A percentile compares a stretch with the other conserved stretches of the same genome.
These are phyloP conservation scores for Cladosporium sp. DNA, from an alignment of 2,329 filamentous ascomycete species.

Conservation along the genomic window DNA sequence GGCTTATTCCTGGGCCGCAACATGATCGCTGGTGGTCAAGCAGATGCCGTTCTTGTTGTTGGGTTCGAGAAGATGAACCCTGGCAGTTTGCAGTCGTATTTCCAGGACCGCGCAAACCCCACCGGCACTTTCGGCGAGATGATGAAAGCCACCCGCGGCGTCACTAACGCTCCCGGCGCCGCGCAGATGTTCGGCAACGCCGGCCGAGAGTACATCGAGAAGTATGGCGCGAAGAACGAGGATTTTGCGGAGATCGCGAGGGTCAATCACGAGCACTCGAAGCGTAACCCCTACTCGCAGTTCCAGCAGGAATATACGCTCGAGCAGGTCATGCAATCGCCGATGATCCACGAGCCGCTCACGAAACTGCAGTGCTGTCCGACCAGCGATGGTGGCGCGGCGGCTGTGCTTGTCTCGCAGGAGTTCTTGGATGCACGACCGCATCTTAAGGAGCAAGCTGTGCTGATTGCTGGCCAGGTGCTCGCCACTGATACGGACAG, in stretches of 20 bases:
- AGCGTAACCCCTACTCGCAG: conserved; percentile 94
- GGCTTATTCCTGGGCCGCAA: conserved; percentile 80
- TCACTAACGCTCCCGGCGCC: conserved; percentile 77
- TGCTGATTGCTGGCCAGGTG: conserved; percentile 82
- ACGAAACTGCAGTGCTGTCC: conserved; percentile 99
- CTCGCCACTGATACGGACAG: conserved; percentile 78
- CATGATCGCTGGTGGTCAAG: conserved; percentile 72
- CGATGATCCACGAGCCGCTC: conserved; percentile 78
- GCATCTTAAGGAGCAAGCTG: conserved; percentile 74
- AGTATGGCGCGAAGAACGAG: conserved; percentile 76
- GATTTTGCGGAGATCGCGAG: conserved; percentile 95
- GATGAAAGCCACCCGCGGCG: conserved; percentile 76
- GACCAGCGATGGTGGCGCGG: conserved; percentile 87
- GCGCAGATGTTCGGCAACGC: conserved; percentile 97
- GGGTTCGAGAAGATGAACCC: conserved; percentile 99
- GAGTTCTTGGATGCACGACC: conserved; percentile 81
- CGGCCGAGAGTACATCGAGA: conserved; percentile 90
- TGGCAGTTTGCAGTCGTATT: conserved; percentile 78
- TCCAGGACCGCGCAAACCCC: conserved; percentile 79
- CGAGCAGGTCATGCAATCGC: conserved; percentile 71
- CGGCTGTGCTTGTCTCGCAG: conserved; percentile 84
- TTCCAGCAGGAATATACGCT: conserved; percentile 89
- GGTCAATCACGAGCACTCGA: conserved; percentile 87
- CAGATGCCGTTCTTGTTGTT: conserved; percentile 84
- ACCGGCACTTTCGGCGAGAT: conserved; percentile 68